Evolutionary conservation across 148 eudicot genomes (phyloP), one percentile per base, ranked within the genome.

Genomic region (Vaccinium macrocarpon): DNA sequence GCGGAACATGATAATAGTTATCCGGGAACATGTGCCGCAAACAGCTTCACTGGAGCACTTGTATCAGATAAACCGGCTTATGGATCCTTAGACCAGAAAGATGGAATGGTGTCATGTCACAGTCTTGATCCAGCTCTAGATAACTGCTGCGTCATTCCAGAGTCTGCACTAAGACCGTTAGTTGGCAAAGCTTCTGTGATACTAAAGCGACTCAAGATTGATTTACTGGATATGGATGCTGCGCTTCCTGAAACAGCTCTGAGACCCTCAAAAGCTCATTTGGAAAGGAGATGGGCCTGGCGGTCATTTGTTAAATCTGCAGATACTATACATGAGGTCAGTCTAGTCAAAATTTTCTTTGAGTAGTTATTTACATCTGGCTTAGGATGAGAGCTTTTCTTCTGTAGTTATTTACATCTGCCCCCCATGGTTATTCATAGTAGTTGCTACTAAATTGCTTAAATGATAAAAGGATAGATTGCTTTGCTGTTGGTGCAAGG

Each of bases 151-250:
- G 73, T 82, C 55, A 87, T 90, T 35, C 93, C 92, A 0, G 88
- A 90, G 85, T 84, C 91, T 64, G 90, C 97, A 72, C 81, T 91
- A 83, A 90, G 88, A 88, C 95, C 94, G 6, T 81, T 92, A 77
- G 85, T 84, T 52, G 97, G 93, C 27, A 84, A 85, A 49, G 90
- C 88, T 86, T 85, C 88, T 83, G 82, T 87, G 62, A 84, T 92
- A 38, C 78, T 94, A 82, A 88, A 85, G 82, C 90, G 82, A 75
- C 93, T 94, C 13, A 94, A 92, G 81, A 86, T 91, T 55, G 86
- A 88, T 61, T 85, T 94, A 85, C 90, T 94, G 87, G 97, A 94
- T 86, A 88, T 92, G 91, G 97, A 92, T 82, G 95, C 95, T 77
- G 92, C 92, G 42, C 86, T 94, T 83, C 94, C 97, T 78, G 92